Evolutionary conservation across 352 stramenopile genomes (phyloP).

Genomic region (Elongisporangium prolatum): DNA sequence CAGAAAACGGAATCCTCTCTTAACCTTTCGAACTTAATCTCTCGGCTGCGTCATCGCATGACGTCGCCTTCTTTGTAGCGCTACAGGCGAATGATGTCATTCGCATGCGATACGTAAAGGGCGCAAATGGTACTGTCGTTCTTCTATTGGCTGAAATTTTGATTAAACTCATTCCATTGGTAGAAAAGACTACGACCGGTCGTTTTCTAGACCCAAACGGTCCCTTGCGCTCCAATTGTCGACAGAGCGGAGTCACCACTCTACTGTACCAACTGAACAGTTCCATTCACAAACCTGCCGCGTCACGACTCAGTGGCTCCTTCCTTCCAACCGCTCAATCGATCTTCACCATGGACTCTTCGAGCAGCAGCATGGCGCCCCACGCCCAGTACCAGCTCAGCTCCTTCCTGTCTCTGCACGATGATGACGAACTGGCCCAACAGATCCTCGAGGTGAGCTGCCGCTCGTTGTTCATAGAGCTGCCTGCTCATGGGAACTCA

Average conservation of each 20-base stretch:
- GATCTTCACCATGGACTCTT: conserved; percentile 26
- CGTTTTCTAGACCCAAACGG: background rate
- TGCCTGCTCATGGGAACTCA: no score
- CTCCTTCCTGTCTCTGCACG: conserved; percentile 63
- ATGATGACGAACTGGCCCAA: conserved; percentile 73
- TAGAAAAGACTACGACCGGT: conserved; percentile 2
- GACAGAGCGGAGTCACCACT: background rate
- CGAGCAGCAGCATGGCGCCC: conserved; percentile 14
- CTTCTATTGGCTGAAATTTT: conserved; percentile 12
- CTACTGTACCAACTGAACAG: background rate
- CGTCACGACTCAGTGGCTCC: conserved; percentile 6
- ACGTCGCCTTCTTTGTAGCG: conserved; percentile 4
- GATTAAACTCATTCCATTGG: conserved; percentile 3
- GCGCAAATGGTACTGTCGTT: conserved; percentile 2
- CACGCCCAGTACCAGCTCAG: conserved; percentile 63
- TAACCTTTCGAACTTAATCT: conserved; percentile 14
- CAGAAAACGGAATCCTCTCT: background rate
- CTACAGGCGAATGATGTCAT: conserved; percentile 18
- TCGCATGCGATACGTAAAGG: conserved; percentile 1
- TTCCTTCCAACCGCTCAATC: background rate
- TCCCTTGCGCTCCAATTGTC: background rate
- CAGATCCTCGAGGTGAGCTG: conserved; percentile 53
- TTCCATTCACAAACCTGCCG: background rate
- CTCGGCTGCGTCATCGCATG: conserved; percentile 16
- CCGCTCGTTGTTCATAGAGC: conserved; percentile 1